Evolutionary conservation across 1,284 basidiomycete species (phyloP).

Genomic region (Rhodotorula sp.): DNA sequence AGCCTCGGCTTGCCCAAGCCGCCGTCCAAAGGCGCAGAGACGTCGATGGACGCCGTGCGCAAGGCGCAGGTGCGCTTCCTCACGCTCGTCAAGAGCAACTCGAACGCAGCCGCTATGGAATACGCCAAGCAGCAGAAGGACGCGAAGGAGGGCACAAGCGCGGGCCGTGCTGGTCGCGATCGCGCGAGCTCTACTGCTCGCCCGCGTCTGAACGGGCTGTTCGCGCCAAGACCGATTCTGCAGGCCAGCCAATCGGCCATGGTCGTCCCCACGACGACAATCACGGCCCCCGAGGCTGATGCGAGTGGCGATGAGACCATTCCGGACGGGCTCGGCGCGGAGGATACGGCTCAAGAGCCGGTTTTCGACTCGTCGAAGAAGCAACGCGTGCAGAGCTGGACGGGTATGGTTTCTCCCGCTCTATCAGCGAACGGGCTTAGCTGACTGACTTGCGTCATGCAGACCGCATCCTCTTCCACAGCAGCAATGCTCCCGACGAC

Average conservation of each 20-base stretch:
- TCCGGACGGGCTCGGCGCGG: not conserved
- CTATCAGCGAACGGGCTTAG: not conserved
- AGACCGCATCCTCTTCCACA: conserved; percentile 37
- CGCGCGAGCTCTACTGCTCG: not conserved
- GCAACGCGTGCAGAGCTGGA: conserved; percentile 46
- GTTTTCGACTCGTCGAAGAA: conserved; percentile 43
- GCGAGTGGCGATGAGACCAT: not conserved
- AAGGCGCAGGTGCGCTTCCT: conserved; percentile 39
- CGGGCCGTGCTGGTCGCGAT: too few species aligned
- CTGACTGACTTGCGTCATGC: too few species aligned
- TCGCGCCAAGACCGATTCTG: conserved; percentile 22
- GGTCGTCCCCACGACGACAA: conserved; percentile 11
- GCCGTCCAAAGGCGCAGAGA: conserved; percentile 21
- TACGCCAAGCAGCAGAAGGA: not conserved
- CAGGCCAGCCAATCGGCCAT: conserved; percentile 23
- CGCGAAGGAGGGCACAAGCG: not conserved
- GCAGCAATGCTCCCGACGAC: conserved; percentile 2
- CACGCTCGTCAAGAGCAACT: conserved; percentile 38
- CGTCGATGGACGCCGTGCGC: conserved; percentile 22
- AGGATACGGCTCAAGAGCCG: conserved; percentile 10
- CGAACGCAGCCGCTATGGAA: conserved; percentile 18
- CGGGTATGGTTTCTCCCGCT: not conserved
- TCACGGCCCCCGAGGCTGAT: not conserved
- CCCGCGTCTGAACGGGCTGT: conserved; percentile 6
- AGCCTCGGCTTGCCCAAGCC: conserved; percentile 17